Conservation (phyloP, 1,139 yeast genomes). For the Pichia sp. region DNA sequence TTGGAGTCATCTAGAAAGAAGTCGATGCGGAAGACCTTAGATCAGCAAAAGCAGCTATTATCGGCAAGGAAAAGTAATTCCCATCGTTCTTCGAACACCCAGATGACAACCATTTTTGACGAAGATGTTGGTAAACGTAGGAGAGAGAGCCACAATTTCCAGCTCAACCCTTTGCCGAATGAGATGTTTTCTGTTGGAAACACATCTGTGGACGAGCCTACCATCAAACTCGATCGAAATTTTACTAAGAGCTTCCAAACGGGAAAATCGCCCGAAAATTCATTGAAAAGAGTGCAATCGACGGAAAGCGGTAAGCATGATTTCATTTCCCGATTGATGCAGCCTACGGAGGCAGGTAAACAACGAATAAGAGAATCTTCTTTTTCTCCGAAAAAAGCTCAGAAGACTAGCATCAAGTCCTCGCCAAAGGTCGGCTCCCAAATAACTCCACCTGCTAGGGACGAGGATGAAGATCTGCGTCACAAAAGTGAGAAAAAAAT, state of each 20-base stretch:
- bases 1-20: conserved; percentile 31
- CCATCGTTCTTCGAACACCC: not conserved
- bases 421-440: conserved; percentile 1
- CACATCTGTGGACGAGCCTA: conserved; percentile 25
- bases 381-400: conserved; percentile 4
- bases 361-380: not conserved
- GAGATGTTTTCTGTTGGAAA: conserved; percentile 11
- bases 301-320: not conserved
- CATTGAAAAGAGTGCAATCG: not conserved
- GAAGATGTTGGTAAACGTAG: not conserved
- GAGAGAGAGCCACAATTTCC: not conserved
- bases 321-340: conserved; percentile 30
- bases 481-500: not conserved
- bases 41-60: not conserved
- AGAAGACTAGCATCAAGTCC: conserved; percentile 5
- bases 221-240: conserved; percentile 25
- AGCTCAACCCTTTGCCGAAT: conserved; percentile 15
- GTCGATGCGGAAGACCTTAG: conserved; percentile 18
- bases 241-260: conserved; percentile 5
- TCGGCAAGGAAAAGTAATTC: not conserved
- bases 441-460: not conserved
- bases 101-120: conserved; percentile 7
- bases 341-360: conserved; percentile 35
- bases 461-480: not conserved
- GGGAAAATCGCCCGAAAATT: not conserved